These are phyloP conservation scores for Suillus spraguei DNA, from an alignment of 768 basidiomycete genomes.

Conservation along the genomic window DNA sequence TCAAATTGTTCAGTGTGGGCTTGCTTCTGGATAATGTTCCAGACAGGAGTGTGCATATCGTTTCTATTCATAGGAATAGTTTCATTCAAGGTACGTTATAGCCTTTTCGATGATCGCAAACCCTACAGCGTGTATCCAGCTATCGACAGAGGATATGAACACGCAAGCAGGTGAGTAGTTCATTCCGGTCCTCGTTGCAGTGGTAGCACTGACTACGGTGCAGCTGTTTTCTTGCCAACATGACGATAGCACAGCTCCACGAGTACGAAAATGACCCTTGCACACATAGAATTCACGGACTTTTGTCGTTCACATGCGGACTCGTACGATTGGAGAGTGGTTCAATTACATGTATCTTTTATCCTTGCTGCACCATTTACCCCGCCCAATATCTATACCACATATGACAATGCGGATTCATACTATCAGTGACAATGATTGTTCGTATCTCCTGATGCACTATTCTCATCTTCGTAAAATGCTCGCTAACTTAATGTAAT, in stretches of 20 bases:
- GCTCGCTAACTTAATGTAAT: slow-evolving; percentile 34
- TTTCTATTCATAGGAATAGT: slow-evolving; percentile 82
- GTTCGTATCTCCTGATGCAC: slow-evolving; percentile 11
- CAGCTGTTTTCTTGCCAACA: slow-evolving; percentile 66
- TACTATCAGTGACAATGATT: slow-evolving; percentile 23
- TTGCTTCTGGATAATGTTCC: slow-evolving; percentile 81
- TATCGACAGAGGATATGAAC: slow-evolving; percentile 46
- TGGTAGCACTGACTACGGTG: slow-evolving; percentile 14
- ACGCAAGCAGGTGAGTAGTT: slow-evolving; percentile 65
- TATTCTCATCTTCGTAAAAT: slow-evolving; percentile 16
- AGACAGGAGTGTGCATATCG: slow-evolving; percentile 69
- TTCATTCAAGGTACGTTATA: slow-evolving; percentile 71
- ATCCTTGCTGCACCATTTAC: slow-evolving; percentile 26
- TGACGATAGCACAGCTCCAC: slow-evolving; percentile 27
- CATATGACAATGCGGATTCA: slow-evolving; percentile 16
- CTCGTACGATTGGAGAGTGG: slow-evolving; percentile 22
- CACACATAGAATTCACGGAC: slow-evolving; percentile 6
- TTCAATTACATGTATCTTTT: slow-evolving; percentile 29
- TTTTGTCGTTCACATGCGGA: slow-evolving; percentile 14
- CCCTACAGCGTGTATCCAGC: slow-evolving; percentile 27
- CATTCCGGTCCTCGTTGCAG: slow-evolving; percentile 3
- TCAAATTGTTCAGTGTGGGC: slow-evolving; percentile 69
- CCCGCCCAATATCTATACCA: slow-evolving; percentile 31
- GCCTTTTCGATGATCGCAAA: slow-evolving; percentile 1
- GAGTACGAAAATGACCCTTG: background rate